A percentile compares a stretch with the other conserved stretches of the same genome.
Evolutionary conservation across 179 eudicot species (phyloP).

Genomic region (Pouteria campechiana): DNA sequence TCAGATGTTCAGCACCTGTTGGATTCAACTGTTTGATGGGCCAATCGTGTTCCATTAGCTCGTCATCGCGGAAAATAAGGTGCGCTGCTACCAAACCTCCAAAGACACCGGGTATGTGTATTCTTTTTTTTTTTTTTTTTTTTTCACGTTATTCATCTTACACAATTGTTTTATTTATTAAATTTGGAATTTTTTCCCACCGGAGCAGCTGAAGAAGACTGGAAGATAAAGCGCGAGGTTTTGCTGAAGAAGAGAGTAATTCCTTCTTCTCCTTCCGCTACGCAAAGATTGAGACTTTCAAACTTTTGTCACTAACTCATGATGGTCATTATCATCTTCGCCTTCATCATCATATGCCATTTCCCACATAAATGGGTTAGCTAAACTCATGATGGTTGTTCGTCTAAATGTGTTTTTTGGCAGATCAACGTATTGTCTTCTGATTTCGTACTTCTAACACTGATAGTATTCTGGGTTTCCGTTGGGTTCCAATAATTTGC

Average conservation of each 20-base stretch:
- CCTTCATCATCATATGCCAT: too few species aligned
- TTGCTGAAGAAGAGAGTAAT: constrained; percentile 73
- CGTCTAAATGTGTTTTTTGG: too few species aligned
- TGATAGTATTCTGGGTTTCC: too few species aligned
- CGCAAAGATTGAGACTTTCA: background rate
- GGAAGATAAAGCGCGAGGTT: constrained; percentile 71
- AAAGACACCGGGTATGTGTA: constrained; percentile 80
- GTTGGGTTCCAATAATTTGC: too few species aligned
- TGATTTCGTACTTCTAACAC: too few species aligned
- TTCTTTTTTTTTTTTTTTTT: background rate
- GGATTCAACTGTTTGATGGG: constrained; percentile 8
- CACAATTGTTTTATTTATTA: too few species aligned
- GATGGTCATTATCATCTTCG: background rate
- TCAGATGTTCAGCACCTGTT: constrained; percentile 11
- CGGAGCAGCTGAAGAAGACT: constrained; percentile 90
- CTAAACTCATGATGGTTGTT: too few species aligned
- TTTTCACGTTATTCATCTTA: too few species aligned
- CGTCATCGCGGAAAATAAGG: constrained; percentile 29
- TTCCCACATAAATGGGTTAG: too few species aligned
- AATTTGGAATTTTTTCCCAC: constrained; percentile 9
- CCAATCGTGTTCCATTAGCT: constrained; percentile 5
- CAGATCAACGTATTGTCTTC: too few species aligned
- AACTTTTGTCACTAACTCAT: background rate
- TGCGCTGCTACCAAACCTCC: constrained; percentile 85
- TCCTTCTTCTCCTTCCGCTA: background rate